Base-by-base conservation (phyloP, 306 rosid genomes). In the Pterocarpus santalinus region DNA sequence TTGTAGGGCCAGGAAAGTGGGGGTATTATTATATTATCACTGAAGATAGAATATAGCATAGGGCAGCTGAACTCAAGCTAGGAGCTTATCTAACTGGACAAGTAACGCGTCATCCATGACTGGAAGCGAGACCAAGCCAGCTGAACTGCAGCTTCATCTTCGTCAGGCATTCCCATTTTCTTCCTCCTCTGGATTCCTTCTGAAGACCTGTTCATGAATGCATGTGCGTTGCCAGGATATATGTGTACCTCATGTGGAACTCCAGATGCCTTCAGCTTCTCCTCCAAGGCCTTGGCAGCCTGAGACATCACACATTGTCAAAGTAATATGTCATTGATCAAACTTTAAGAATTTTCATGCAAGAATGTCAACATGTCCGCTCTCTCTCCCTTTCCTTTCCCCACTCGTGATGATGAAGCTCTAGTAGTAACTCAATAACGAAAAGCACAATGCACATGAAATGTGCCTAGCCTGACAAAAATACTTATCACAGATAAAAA, bases 61-160 rank as follows among this genome's bases (percentile, higher is more conserved):
- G 0, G 75, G 60, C 44, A 60, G 44, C 30, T 67, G 47, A 49
- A 6, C 53, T 78, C 44, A 51, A 0, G 80, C 46, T 28, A 28
- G 52, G 85, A 43, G 61, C 39, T 53, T 33, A 47, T 16, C 36
- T 17, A 49, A 76, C 72, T 76, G 16, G 90, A 78, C 78, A 95
- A 81, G 86, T 85, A 84, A 7, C 78, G 47, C 3, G 93, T 87
- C 98, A 93, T 93, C 99, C 98, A 93, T 4, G 94, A 87, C 77
- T 90, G 81, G 78, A 95, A 93, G 72, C 90, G 97, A 85, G 98
- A 90, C 99, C 99, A 95, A 6, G 98, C 98, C 2, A 93, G 88
- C 89, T 88, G 84, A 53, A 85, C 97, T 12, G 93, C 86, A 39
- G 81, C 80, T 47, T 90, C 94, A 81, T 94, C 95, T 73, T 91